These are phyloP conservation scores for Coix lacrymajobi DNA, from an alignment of 176 grass and related monocot species.

Conservation along the genomic window DNA sequence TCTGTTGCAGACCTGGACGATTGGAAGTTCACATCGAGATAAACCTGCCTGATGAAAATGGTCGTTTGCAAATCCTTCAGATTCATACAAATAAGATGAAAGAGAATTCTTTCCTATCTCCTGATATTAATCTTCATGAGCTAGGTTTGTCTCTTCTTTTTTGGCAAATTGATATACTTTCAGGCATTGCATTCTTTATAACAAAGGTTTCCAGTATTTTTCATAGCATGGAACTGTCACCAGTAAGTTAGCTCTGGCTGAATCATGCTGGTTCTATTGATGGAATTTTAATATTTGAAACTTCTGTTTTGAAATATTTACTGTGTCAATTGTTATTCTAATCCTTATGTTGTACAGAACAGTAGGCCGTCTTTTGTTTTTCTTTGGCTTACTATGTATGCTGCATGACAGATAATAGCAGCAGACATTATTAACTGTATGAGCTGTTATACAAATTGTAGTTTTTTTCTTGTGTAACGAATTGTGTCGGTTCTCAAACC, in stretches of 20 bases:
- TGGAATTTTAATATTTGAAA: neutral
- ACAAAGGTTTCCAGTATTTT: constrained; percentile 1
- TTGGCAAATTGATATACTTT: neutral
- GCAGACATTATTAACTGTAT: neutral
- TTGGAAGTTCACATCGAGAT: constrained; percentile 99
- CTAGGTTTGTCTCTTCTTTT: constrained; percentile 50
- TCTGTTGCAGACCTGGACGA: constrained; percentile 65
- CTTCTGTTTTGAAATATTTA: neutral
- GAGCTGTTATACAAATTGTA: neutral
- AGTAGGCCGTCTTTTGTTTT: neutral
- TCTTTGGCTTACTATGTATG: neutral
- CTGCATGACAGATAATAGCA: neutral
- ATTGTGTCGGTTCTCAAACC: neutral
- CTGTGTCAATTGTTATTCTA: neutral
- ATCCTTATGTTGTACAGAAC: neutral
- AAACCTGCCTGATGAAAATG: constrained; percentile 97
- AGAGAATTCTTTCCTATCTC: constrained; percentile 95
- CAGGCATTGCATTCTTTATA: neutral
- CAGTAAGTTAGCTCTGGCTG: neutral
- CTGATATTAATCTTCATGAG: constrained; percentile 84
- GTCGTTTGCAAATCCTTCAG: constrained; percentile 94
- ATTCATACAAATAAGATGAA: constrained; percentile 99
- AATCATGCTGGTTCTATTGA: constrained; percentile 1
- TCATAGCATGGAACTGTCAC: neutral
- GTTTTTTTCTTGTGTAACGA: neutral